Base-by-base conservation (phyloP, 2,329 filamentous ascomycete genomes). In the Talaromyces amestolkiae region DNA sequence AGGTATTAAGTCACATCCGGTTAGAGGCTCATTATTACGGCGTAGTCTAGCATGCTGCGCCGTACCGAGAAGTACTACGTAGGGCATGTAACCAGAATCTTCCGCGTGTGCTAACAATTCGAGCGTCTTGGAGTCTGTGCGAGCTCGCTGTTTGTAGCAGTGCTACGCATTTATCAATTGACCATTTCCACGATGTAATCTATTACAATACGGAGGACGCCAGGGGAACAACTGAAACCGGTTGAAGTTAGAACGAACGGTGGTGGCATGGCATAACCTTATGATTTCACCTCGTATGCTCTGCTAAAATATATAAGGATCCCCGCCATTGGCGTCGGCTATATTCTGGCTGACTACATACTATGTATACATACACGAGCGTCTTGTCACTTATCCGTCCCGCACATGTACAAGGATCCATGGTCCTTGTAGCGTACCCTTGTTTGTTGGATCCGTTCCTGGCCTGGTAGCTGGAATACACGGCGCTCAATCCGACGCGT, bases 51-150 rank as follows among this genome's bases (percentile, higher is more conserved):
- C 27, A 31, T 53, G 27, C 49, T 53, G 49, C 27, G 27, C 17
- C 49, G 27, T 53, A 53, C 27, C 22, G 47, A 51, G 24, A 51
- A 51, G n/a, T 39, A 22, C 33, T 35, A 54, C 51, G n/a, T 17
- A 13, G 53, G 31, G 24, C 33, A 56, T 56, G 53, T 56, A 56
- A 56, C 53, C n/a, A 54, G 51, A 35, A 35, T 31, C 31, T 54
- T n/a, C 53, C 53, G 53, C 53, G n/a, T 39, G 19, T 39, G 33
- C 53, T 56, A 22, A 37, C 51, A 17, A 37, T 22, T 22, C 3
- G 35, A 54, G 51, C 51, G 51, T 54, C 51, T n/a, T 22, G 13
- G 51, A 56, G 53, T 56, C 53, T 56, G 53, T 56, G 53, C 33
- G 53, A 56, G 51, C 31, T 37, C 31, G 27, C n/a, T 37, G 10